Base-by-base conservation (phyloP, 2,329 filamentous ascomycete species). In the Epichloe sibirici region DNA sequence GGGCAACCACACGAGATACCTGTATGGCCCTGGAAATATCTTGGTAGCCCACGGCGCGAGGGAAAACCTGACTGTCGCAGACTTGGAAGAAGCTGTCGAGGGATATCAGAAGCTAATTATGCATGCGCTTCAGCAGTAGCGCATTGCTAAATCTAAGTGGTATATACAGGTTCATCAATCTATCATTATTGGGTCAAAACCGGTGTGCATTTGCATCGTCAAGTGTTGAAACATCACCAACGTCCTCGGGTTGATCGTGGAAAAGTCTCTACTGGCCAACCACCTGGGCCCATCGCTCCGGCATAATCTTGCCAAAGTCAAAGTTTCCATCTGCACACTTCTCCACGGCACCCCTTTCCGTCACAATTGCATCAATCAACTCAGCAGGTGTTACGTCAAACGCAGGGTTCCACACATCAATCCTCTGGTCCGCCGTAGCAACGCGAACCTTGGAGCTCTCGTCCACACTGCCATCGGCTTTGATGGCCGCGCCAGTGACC, bases 391-490 rank as follows among this genome's bases (percentile, higher is more conserved):
- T 98, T 37, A 98, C 88, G 64, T 98, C 93, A 65, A 98, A 98
- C 0, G 90, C 87, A 35, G 93, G 93, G 66, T 98, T 98, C 90
- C 93, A 98, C 8, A 97, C 90, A 42, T 79, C 74, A 56, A 97
- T 90, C 2, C 82, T 81, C 63, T 82, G 79, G 57, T 84, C 78
- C 0, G 91, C 91, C 49, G 88, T 91, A 43, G 86, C 88, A 35
- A 97, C 81, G 12, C 85, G 81, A 53, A 84, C 85, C 17, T 82
- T 82, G 49, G 74, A 74, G 47, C 69, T 74, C 23, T 81, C 69
- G 58, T 89, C 81, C 0, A 91, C 72, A 4, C 71, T 77, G 1
- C 83, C 83, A 40, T 84, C 79, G 2, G 78, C 68, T 40, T 75
- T 72, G 15, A 87, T 80, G 13, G 86, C 74, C 1, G 88, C 88